These are phyloP conservation scores for Cercospora sesami DNA, from an alignment of 2,329 filamentous ascomycete species.

Conservation along the genomic window DNA sequence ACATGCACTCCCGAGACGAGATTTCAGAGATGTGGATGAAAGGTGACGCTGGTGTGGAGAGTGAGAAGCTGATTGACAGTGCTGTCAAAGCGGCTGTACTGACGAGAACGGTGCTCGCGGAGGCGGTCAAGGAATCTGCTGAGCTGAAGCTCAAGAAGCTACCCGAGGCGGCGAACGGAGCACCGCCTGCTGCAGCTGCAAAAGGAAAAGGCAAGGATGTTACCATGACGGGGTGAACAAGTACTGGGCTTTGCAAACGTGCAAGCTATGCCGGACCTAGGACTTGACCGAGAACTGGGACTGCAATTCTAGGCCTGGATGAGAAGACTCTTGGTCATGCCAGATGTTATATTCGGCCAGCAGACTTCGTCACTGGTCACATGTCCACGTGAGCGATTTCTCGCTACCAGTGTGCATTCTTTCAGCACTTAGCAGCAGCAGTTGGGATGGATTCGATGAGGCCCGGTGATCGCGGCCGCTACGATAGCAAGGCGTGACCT, in stretches of 20 bases:
- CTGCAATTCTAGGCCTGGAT: too few relatives aligned
- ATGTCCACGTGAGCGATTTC: too few relatives aligned
- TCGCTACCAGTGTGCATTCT: too few relatives aligned
- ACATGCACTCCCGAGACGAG: slow-evolving; percentile 82
- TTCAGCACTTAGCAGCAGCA: too few relatives aligned
- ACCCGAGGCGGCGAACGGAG: slow-evolving; percentile 4
- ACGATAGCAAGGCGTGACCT: too few relatives aligned
- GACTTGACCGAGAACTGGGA: too few relatives aligned
- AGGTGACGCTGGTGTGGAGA: slow-evolving; percentile 58
- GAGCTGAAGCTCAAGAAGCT: slow-evolving; percentile 38
- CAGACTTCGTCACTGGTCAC: too few relatives aligned
- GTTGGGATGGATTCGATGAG: too few relatives aligned
- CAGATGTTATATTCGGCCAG: too few relatives aligned
- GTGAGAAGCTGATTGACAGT: slow-evolving; percentile 60
- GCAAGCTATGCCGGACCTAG: too few relatives aligned
- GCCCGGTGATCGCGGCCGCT: too few relatives aligned
- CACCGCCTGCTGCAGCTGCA: slow-evolving; percentile 1
- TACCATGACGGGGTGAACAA: slow-evolving; percentile 37
- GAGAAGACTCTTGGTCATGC: too few relatives aligned
- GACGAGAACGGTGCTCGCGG: slow-evolving; percentile 59
- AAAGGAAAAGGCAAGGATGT: slow-evolving; percentile 26
- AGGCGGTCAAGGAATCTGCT: slow-evolving; percentile 61
- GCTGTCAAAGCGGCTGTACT: slow-evolving; percentile 64
- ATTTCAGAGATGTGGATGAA: slow-evolving; percentile 95
- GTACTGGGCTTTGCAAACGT: background rate